Conservation (phyloP, 768 basidiomycete genomes). For the Psilocybe cyanescens region DNA sequence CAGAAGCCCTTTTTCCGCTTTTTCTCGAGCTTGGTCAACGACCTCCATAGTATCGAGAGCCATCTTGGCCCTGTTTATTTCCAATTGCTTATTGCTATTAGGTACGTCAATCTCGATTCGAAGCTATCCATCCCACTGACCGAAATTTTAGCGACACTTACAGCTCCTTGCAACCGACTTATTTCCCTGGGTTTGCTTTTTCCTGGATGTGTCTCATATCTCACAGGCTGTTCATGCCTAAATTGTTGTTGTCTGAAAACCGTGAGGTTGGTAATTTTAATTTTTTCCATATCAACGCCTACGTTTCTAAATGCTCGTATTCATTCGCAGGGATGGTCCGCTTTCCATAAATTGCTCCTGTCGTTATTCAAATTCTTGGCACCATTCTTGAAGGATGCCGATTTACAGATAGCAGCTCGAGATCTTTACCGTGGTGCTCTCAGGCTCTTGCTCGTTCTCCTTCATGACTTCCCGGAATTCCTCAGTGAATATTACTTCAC, state of each 20-base stretch:
- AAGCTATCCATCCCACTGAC: conserved; percentile 17
- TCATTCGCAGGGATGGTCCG: conserved; percentile 77
- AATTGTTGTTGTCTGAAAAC: conserved; percentile 84
- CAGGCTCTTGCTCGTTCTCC: conserved; percentile 88
- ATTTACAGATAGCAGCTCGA: conserved; percentile 78
- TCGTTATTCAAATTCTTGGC: conserved; percentile 95
- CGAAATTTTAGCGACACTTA: conserved; percentile 78
- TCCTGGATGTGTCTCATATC: conserved; percentile 98
- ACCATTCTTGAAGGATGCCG: conserved; percentile 85
- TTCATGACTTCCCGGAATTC: conserved; percentile 99
- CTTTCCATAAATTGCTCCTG: conserved; percentile 92
- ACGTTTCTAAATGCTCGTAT: conserved; percentile 5
- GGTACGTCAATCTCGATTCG: conserved; percentile 48
- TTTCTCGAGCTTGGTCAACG: conserved; percentile 95
- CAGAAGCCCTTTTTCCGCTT: conserved; percentile 99
- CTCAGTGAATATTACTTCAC: conserved; percentile 96
- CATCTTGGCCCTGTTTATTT: conserved; percentile 90
- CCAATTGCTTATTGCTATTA: conserved; percentile 84
- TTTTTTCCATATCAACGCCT: background rate
- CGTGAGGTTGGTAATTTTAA: conserved; percentile 65
- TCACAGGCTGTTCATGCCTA: conserved; percentile 97
- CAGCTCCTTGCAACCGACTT: conserved; percentile 93
- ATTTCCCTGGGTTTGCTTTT: conserved; percentile 98
- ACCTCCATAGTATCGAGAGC: conserved; percentile 84
- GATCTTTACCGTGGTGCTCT: conserved; percentile 91